A percentile compares a stretch with the other conserved stretches of the same genome.
phyloP scores from a whole-genome alignment of 495 filamentous ascomycete genomes.

The Annulohypoxylon bovei region DNA sequence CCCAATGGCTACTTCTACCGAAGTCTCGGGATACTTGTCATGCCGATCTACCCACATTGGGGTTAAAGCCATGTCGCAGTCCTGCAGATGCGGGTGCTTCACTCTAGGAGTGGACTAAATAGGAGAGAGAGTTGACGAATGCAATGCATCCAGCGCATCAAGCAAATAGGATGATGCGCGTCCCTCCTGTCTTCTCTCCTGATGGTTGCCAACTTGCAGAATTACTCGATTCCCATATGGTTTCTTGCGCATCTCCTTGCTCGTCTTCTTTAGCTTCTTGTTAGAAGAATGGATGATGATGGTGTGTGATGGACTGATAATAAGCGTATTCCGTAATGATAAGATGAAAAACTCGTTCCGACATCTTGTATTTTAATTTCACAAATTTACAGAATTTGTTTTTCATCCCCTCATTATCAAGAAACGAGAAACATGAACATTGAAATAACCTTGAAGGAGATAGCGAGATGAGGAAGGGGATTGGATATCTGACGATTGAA shows the following conservation, averaged over 20 bases:
- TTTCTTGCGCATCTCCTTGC: constrained; percentile 15
- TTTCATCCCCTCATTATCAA: neutral
- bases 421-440: neutral
- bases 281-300: neutral
- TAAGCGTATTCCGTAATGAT: neutral
- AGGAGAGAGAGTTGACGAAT: constrained; percentile 23
- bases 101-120: constrained; percentile 15
- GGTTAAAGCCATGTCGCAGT: constrained; percentile 12
- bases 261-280: constrained; percentile 5
- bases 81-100: constrained; percentile 29
- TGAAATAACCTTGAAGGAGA: neutral
- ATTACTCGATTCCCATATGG: constrained; percentile 16
- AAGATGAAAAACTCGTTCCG: no score
- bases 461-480: neutral
- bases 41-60: constrained; percentile 21
- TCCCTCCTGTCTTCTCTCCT: constrained; percentile 11
- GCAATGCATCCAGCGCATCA: constrained; percentile 37
- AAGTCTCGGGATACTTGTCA: constrained; percentile 25
- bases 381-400: neutral
- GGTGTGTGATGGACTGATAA: neutral
- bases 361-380: no score
- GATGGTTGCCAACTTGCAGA: constrained; percentile 23
- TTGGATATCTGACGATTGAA: neutral
- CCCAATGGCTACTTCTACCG: constrained; percentile 7
- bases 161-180: constrained; percentile 29